Conservation (phyloP, 306 rosid species). For the Canavalia ensiformis region DNA sequence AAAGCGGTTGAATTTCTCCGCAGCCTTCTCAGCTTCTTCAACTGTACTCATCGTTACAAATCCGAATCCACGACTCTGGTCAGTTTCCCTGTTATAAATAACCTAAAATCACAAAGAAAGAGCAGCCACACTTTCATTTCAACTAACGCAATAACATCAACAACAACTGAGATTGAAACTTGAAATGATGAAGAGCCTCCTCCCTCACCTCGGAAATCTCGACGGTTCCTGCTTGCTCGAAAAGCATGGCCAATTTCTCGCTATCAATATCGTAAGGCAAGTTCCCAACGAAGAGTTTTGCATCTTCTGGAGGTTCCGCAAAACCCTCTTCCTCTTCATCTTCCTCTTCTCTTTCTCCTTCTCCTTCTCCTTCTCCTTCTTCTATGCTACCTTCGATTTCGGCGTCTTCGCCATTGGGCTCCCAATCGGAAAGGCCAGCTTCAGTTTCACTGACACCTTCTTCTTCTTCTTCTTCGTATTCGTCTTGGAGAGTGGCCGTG, state of each 20-base stretch:
- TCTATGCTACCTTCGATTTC: constrained; percentile 28
- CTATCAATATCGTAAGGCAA: constrained; percentile 89
- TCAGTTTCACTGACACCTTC: constrained; percentile 47
- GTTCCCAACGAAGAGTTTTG: constrained; percentile 90
- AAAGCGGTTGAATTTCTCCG: constrained; percentile 67
- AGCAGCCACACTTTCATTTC: neutral
- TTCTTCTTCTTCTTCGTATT: constrained; percentile 9
- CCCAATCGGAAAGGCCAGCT: constrained; percentile 59
- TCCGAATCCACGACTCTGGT: constrained; percentile 94
- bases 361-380: constrained; percentile 42
- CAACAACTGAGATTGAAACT: neutral
- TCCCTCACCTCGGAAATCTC: constrained; percentile 86
- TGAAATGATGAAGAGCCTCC: neutral
- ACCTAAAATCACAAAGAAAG: constrained; percentile 63
- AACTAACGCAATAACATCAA: neutral
- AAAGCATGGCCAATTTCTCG: constrained; percentile 76
- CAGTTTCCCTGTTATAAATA: constrained; percentile 88
- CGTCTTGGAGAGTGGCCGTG: constrained; percentile 49
- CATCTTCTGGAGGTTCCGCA: constrained; percentile 78
- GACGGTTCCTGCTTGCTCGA: constrained; percentile 82
- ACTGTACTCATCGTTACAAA: constrained; percentile 94
- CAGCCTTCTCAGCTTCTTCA: constrained; percentile 91
- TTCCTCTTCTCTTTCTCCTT: neutral
- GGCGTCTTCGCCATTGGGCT: constrained; percentile 48
- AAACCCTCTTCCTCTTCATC: constrained; percentile 50